Conservation (phyloP, 2,329 filamentous ascomycete species). For the Zymoseptoria pseudotritici region DNA sequence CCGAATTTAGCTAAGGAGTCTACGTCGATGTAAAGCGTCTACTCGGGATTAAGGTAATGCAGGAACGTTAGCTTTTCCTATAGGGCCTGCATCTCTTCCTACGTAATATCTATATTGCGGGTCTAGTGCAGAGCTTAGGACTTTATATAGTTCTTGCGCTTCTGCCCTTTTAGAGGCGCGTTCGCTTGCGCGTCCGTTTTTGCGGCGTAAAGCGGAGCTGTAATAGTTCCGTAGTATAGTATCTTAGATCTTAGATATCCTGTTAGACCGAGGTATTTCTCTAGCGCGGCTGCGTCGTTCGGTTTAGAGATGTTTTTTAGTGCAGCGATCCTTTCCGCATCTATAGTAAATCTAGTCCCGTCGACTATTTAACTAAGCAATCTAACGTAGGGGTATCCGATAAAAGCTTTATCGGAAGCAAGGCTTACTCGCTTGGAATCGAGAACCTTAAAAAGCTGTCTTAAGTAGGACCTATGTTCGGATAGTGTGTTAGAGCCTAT, state of each 20-base stretch:
- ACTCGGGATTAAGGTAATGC: neutral
- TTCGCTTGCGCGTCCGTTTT: neutral
- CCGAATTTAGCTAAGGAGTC: neutral
- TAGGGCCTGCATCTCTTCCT: neutral
- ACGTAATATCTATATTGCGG: neutral
- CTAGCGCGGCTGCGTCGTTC: neutral
- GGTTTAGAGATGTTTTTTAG: neutral
- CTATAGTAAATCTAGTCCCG: neutral
- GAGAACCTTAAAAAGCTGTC: neutral
- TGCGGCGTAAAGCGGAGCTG: neutral
- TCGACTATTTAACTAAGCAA: neutral
- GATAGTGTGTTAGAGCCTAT: neutral
- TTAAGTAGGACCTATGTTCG: neutral
- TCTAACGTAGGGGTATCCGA: neutral
- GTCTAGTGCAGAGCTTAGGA: neutral
- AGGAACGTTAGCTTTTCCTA: neutral
- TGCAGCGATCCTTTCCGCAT: neutral
- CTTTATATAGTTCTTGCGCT: neutral
- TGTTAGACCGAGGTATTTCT: neutral
- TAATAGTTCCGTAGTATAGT: neutral
- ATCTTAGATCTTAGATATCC: neutral
- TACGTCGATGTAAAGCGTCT: conserved; percentile 1
- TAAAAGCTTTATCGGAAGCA: neutral
- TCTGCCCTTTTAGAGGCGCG: neutral
- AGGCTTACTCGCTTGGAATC: neutral